phyloP scores from a whole-genome alignment of 1,284 basidiomycete genomes.

The Agroathelia rolfsii region DNA sequence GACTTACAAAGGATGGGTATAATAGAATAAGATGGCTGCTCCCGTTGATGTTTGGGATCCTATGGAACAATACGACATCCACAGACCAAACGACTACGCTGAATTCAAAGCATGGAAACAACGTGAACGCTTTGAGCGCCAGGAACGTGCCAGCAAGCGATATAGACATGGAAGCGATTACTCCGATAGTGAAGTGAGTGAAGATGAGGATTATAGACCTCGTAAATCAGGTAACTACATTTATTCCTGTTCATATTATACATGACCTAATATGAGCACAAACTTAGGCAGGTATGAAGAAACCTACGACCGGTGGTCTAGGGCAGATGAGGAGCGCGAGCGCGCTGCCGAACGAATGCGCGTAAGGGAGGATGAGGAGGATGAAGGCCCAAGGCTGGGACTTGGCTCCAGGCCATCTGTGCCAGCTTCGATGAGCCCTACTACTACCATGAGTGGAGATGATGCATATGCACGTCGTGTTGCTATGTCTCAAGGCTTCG shows the following conservation, averaged over 20 bases:
- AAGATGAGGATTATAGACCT: slow-evolving; percentile 60
- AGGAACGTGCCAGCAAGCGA: slow-evolving; percentile 55
- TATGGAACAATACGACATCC: slow-evolving; percentile 66
- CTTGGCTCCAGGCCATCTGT: slow-evolving; percentile 18
- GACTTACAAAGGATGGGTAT: no score
- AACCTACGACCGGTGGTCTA: slow-evolving; percentile 42
- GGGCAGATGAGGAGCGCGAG: slow-evolving; percentile 36
- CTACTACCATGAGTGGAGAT: slow-evolving; percentile 38
- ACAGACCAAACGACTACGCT: slow-evolving; percentile 78
- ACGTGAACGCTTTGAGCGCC: slow-evolving; percentile 60
- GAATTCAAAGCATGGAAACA: slow-evolving; percentile 74
- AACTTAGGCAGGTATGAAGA: slow-evolving; percentile 48
- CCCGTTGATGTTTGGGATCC: slow-evolving; percentile 61
- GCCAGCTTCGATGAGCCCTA: slow-evolving; percentile 17
- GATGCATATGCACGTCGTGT: slow-evolving; percentile 50
- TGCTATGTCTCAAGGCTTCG: slow-evolving; percentile 34
- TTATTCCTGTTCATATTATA: background rate
- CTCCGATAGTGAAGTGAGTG: slow-evolving; percentile 54
- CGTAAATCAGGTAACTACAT: slow-evolving; percentile 61
- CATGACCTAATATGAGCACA: slow-evolving; percentile 5
- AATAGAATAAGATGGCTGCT: slow-evolving; percentile 51
- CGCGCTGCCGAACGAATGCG: slow-evolving; percentile 15
- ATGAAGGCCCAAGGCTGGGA: no score
- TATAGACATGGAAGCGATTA: slow-evolving; percentile 47
- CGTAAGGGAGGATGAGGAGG: no score